Percentiles rank a stretch among this genome's conserved stretches.
These are phyloP conservation scores for Actinomucor elegans DNA, from an alignment of 371 early-diverging fungal species.

Conservation along the genomic window DNA sequence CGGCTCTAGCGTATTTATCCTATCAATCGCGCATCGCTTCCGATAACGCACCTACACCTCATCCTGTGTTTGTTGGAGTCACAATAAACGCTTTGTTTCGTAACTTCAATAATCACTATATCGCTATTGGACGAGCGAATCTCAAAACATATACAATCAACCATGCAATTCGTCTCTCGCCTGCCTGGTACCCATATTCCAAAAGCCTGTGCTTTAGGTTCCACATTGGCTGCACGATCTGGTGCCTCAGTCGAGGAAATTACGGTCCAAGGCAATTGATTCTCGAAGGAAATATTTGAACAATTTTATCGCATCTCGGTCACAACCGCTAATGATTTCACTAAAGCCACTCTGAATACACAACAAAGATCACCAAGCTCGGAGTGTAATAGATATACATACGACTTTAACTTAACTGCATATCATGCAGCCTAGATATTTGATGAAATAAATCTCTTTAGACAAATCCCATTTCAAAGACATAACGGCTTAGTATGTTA, in stretches of 20 bases:
- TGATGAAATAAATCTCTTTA: too few relatives aligned
- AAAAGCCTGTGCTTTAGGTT: slow-evolving; percentile 21
- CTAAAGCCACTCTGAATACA: slow-evolving; percentile 7
- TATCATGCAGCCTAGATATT: too few relatives aligned
- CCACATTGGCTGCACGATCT: slow-evolving; percentile 13
- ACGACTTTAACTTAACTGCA: too few relatives aligned
- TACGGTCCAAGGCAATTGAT: slow-evolving; percentile 23
- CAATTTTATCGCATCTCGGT: too few relatives aligned
- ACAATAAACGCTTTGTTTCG: slow-evolving; percentile 13
- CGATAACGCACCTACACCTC: not conserved
- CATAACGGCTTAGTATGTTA: too few relatives aligned
- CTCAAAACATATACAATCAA: not conserved
- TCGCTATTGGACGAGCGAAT: not conserved
- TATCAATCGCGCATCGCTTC: not conserved
- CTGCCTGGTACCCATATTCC: slow-evolving; percentile 2
- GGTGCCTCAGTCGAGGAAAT: slow-evolving; percentile 23
- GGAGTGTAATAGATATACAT: too few relatives aligned
- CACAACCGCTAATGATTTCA: slow-evolving; percentile 26
- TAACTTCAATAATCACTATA: not conserved
- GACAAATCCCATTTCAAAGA: too few relatives aligned
- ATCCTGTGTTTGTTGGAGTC: slow-evolving; percentile 10
- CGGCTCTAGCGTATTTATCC: slow-evolving; percentile 10
- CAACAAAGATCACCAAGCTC: slow-evolving; percentile 7
- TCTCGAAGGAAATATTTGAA: not conserved
- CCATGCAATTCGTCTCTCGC: not conserved